Base-by-base conservation (phyloP, 768 basidiomycete genomes). In the Leccinellum rugosiceps region DNA sequence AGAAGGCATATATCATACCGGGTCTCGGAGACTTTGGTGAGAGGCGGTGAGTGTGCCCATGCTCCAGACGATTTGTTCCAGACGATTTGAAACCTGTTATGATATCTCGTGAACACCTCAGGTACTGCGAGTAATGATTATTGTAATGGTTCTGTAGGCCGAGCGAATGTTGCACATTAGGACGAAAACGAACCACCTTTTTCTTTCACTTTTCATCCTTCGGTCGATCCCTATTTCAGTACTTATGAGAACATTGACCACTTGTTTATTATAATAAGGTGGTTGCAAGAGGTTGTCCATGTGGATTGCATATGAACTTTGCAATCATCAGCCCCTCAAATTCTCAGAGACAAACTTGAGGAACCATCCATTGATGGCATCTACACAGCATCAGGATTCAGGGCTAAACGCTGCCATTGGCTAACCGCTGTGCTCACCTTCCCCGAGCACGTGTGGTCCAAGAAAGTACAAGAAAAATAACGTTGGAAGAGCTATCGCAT, bases 11-110 rank as follows among this genome's bases (percentile, higher is more conserved):
- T 68, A 95, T 95, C 63, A 85, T 94, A 55, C 94, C 93, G 8
- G 94, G 94, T 28, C 78, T 98, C n/a, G 94, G 94, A n/a, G 94
- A 98, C 70, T 98, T 98, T 70, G 94, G 94, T 52, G 94, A 96
- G 70, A 77, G 92, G 68, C 86, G 92, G 90, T 88, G 64, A 59
- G 74, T 38, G 14, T 38, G 14, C 17, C 35, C 14, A 3, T 38
- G 26, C n/a, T 43, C 19, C 6, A 26, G 34, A 10, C 6, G 10
- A 15, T 14, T 11, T 19, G 0, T 19, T 43, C 19, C 6, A 26
- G 34, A 10, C 6, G 10, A 15, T 14, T 11, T 19, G 0, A 9
- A 21, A 10, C 11, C 25, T 9, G 11, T 19, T 51, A 0, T 15
- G 25, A 3, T 51, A 23, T 49, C 28, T 47, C 19, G 49, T 38